Base-by-base conservation (phyloP, 2,329 filamentous ascomycete genomes). In the Arthrobotrys entomopaga region DNA sequence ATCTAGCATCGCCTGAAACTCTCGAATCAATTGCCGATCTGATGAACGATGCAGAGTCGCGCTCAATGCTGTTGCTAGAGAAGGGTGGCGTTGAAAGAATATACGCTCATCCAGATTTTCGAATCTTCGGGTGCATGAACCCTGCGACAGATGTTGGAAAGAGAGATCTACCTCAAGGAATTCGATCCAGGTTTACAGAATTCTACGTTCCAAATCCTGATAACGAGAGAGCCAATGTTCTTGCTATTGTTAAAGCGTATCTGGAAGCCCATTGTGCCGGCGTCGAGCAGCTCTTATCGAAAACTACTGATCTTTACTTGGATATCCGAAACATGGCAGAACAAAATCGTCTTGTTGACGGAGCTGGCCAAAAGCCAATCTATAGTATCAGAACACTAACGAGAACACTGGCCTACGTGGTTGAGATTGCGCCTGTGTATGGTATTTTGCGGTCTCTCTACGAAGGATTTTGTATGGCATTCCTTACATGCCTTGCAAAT, bases 71-170 rank as follows among this genome's bases (percentile, higher is more conserved):
- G 3, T 86, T 99, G 6, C 93, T 93, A 0, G 95, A 99, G 82
- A 95, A 93, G 43, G 95, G 95, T 42, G 93, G 95, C 78, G 92
- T 97, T 49, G 92, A 98, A 81, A 88, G 93, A 77, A 89, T 99
- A 40, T 86, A 89, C 74, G 95, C 93, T 0, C 94, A 99, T 81
- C 90, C 92, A 0, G 89, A 97, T 77, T 99, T 99, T 81, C 89
- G 95, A 43, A 91, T 99, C 13, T 99, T 99, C 80, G 96, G 92
- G 59, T 95, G 96, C 26, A 99, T 99, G 95, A 99, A 99, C 79
- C 95, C 95, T 29, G 95, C 95, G 3, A 99, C 95, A 2, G 95
- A 99, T 83, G 89, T 97, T 65, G 95, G 96, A 74, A 99, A 99
- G 82, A 90, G 94, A 65, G 95, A 99, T 81, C 84, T 99, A 15